Base-by-base conservation (phyloP, 192 early-diverging fungal species). In the Rhizophagus sp. region DNA sequence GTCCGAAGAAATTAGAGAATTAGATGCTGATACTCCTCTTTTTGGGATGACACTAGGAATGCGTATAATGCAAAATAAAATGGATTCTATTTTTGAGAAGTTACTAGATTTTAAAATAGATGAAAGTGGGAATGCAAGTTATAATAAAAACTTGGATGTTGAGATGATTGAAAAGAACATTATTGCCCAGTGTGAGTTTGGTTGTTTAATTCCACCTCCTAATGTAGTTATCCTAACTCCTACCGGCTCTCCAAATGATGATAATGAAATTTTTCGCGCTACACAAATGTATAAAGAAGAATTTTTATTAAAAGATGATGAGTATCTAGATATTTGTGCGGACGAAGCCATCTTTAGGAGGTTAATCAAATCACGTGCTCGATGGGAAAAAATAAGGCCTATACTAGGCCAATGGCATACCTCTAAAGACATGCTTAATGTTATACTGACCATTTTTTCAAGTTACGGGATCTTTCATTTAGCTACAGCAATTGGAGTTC, bases 211-310 rank as follows among this genome's bases (percentile, higher is more conserved):
- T 25, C n/a, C 39, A 47, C 36, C n/a, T 19, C 39, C 71, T 24
- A 73, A 73, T 25, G 0, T 73, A 25, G 41, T 47, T 2, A 73
- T 73, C 12, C 41, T 73, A 27, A 73, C 19, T 34, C 71, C 71
- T 30, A 19, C 8, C 2, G 3, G 2, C 19, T 22, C 17, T 30
- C 71, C 39, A 25, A 25, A 19, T 25, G 11, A 41, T 47, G 71
- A 73, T 49, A 33, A 47, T 11, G 24, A n/a, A 8, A 47, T 44
- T 73, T 73, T 73, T 8, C 8, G 50, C 15, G 9, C 71, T 25
- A 25, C 2, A 25, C 13, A 41, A 25, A 47, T 25, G 30, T 73
- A 73, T 19, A 50, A 39, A 13, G 3, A 50, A n/a, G 71, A 73
- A 17, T 47, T 73, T 19, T 10, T 44, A 1, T 2, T 24, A 12